phyloP scores from a whole-genome alignment of 495 filamentous ascomycete genomes.

The Talaromyces adpressus region DNA sequence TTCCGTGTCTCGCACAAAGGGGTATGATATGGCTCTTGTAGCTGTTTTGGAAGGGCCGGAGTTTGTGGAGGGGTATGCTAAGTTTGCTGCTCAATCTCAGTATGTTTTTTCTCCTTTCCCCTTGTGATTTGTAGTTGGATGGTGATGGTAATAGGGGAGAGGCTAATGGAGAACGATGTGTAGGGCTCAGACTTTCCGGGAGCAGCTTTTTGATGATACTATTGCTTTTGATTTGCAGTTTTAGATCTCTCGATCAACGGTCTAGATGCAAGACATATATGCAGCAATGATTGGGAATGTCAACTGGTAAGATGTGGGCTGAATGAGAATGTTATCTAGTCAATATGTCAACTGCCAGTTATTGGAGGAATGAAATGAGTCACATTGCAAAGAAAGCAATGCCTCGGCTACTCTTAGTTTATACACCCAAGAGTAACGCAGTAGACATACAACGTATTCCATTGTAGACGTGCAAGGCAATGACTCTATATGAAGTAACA shows the following conservation, averaged over 20 bases:
- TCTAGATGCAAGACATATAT: background rate
- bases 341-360: background rate
- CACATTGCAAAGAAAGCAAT: background rate
- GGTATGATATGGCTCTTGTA: conserved; percentile 37
- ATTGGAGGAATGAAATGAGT: background rate
- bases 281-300: background rate
- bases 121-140: background rate
- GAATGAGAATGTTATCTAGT: background rate
- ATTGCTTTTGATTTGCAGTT: conserved; percentile 42
- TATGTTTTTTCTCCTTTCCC: conserved; percentile 12
- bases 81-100: conserved; percentile 35
- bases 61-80: conserved; percentile 27
- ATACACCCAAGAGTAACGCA: background rate
- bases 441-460: background rate
- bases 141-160: background rate
- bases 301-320: too few relatives aligned
- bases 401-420: background rate
- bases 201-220: conserved; percentile 38
- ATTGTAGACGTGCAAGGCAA: background rate
- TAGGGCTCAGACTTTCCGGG: conserved; percentile 34
- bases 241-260: background rate
- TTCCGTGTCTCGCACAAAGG: conserved; percentile 31
- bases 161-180: background rate
- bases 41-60: conserved; percentile 34
- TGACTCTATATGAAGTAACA: background rate